phyloP scores from a whole-genome alignment of 192 early-diverging fungal species.

The Backusella morwellensis region DNA sequence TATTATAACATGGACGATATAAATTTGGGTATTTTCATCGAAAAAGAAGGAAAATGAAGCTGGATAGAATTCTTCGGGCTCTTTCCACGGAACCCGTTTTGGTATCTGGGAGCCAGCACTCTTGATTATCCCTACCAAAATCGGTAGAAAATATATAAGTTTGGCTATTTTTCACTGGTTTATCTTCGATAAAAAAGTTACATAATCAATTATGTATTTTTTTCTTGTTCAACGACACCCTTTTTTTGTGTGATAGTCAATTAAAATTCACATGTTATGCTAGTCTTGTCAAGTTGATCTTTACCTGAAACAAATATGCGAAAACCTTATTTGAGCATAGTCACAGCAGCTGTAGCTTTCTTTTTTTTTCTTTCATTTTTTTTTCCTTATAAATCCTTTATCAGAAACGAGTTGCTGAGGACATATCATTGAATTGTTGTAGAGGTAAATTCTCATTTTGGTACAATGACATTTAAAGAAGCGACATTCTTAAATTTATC shows the following conservation, averaged over 20 bases:
- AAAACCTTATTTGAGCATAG: background rate
- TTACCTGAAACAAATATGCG: background rate
- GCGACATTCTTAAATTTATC: background rate
- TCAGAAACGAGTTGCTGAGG: background rate
- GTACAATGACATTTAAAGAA: background rate
- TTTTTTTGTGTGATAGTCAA: background rate
- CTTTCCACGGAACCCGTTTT: slow-evolving; percentile 5
- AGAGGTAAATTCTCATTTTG: background rate
- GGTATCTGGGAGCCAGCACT: background rate
- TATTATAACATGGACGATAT: background rate
- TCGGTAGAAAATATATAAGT: background rate
- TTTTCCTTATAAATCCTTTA: background rate
- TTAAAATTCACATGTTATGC: background rate
- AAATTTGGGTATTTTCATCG: background rate
- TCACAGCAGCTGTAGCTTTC: background rate
- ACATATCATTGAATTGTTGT: background rate
- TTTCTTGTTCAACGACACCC: background rate
- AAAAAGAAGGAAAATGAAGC: background rate
- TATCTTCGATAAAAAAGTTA: background rate
- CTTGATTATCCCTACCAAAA: background rate
- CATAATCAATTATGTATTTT: background rate
- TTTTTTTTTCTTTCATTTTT: background rate
- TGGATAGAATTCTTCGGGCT: background rate
- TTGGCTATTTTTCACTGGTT: background rate
- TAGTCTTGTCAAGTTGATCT: background rate